Conservation (phyloP, 148 eudicot species). For the Silene uniflora region DNA sequence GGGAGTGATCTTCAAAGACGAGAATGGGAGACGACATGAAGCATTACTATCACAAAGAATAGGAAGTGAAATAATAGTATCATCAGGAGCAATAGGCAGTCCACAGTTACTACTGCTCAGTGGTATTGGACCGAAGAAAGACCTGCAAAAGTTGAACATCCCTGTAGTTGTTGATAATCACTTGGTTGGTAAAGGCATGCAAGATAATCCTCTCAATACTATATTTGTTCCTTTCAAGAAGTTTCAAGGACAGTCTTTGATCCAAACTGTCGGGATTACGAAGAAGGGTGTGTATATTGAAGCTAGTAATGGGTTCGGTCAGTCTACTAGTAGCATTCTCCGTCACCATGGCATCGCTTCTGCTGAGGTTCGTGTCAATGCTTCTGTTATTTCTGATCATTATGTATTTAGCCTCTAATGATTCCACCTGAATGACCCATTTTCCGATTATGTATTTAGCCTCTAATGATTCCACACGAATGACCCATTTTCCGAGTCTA, state of each 20-base stretch:
- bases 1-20: constrained; percentile 86
- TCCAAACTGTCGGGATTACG: constrained; percentile 88
- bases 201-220: constrained; percentile 79
- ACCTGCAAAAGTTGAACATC: constrained; percentile 58
- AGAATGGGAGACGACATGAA: constrained; percentile 54
- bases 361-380: constrained; percentile 63
- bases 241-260: constrained; percentile 63
- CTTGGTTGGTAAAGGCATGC: constrained; percentile 77
- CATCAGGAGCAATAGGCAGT: constrained; percentile 89
- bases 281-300: constrained; percentile 81
- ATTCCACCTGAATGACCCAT: constrained; percentile 22
- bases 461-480: not conserved
- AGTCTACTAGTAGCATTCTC: constrained; percentile 58
- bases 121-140: constrained; percentile 80
- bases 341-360: constrained; percentile 73
- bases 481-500: not conserved
- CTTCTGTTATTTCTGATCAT: no score
- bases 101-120: constrained; percentile 84
- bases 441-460: constrained; percentile 13
- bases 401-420: no score
- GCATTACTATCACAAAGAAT: constrained; percentile 43
- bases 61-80: constrained; percentile 64
- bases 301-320: constrained; percentile 92
- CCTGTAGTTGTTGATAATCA: constrained; percentile 57
- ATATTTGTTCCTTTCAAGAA: constrained; percentile 56